Evolutionary conservation across 106 monocot genomes (phyloP), one percentile per base, ranked within the genome.

Genomic region (Narthecium ossifragum): DNA sequence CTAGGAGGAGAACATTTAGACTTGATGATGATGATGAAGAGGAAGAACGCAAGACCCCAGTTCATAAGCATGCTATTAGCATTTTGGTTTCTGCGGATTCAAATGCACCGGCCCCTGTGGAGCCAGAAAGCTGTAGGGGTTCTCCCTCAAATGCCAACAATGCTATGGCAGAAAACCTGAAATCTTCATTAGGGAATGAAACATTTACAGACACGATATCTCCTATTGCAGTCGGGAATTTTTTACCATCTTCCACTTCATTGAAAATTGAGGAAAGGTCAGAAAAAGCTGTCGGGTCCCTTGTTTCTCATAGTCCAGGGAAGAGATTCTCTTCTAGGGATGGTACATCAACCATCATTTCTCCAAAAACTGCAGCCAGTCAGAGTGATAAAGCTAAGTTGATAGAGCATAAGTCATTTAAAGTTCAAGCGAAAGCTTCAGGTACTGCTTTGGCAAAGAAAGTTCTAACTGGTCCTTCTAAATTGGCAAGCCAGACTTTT

Each of bases 1-100:
- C 67, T 17, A 82, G 59, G 68, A 60, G 88, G 55, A 79, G 93
- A 77, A 58, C 79, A 62, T 72, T 78, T 53, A 64, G 58, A n/a
- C 18, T 85, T 55, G 74, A 85, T 48, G 88, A 86, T 27, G 76
- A 82, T 40, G 79, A 81, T 2, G 34, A 39, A 43, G 75, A 61
- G 41, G 72, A 80, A 69, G 74, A 67, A 28, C 72, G 57, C 14
- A 76, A 61, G 59, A 85, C 85, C 60, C 82, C 88, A 71, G 57
- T 85, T 76, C 82, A 82, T 61, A 54, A 55, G 46, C 56, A 71
- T 37, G 37, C 65, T 59, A 10, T 46, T 47, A 55, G 56, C 48
- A 46, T 50, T 60, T 71, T 63, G 47, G 23, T 47, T 52, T 53
- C 55, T 64, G 24, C 58, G 28, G 8, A 60, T 41, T 47, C 75